Evolutionary conservation across 345 rosid genomes (phyloP), one percentile per base, ranked within the genome.

Genomic region (Punica granatum): DNA sequence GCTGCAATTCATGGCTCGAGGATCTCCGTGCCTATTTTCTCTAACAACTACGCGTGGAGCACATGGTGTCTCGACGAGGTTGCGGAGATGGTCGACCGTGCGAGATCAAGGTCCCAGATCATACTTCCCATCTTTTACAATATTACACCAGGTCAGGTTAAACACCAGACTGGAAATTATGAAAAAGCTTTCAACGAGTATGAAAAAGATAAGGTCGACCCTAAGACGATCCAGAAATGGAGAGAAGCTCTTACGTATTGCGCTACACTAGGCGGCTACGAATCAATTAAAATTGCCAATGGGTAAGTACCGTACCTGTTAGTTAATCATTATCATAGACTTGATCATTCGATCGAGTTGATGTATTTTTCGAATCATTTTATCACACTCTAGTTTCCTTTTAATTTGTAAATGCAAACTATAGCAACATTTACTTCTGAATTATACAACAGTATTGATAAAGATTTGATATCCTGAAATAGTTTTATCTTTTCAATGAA

Each of bases 1-100:
- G 32, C 16, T 14, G 66, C 66, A 36, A 63, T 63, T 19, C 25
- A 63, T 3, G 44, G 32, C 16, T 63, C 44, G 23, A 63, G 18
- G 41, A 63, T 63, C 44, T 36, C 13, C 44, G 30, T 63, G 1
- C 66, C 66, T 10, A 42, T 63, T 25, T 63, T 63, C 30, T 63
- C 44, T 7, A 37, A 26, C 19, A n/a, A 18, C 32, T 63, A 63
- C 35, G 66, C 44, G 1, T 35, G 39, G 44, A 63, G 66, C 30
- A 63, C 35, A 30, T 63, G 66, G 66, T 63, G 66, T 44, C 66
- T 63, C 16, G 30, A 25, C 7, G 66, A 63, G 18, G 16, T 63
- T 11, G 46, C 30, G 23, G 2, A 63, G 66, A 63, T 63, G 44
- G 66, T 63, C 44, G 30, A 63, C 33, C 33, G 66, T 63, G 39